A percentile compares a stretch with the other conserved stretches of the same genome.
These are phyloP conservation scores for Artemisia tridentata DNA, from an alignment of 129 eudicot genomes.

Conservation along the genomic window DNA sequence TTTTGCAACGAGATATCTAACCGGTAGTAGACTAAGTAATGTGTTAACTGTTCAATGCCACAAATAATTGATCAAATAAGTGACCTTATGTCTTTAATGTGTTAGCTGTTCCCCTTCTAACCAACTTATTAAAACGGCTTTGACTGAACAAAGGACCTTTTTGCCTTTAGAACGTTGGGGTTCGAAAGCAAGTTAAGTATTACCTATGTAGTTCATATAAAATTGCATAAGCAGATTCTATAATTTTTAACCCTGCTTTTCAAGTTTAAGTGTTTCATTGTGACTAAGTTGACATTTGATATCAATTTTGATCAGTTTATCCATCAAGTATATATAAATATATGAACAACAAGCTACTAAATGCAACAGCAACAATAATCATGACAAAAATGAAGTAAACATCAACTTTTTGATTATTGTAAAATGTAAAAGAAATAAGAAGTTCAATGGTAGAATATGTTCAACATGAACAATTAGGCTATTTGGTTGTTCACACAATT, in stretches of 20 bases:
- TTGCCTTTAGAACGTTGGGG: no score
- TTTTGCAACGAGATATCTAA: no score
- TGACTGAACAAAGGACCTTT: no score
- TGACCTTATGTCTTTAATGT: no score
- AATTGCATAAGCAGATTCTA: not conserved
- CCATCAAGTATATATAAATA: no score
- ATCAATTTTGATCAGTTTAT: not conserved
- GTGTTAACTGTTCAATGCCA: no score
- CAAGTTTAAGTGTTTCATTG: not conserved
- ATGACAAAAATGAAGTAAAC: not conserved
- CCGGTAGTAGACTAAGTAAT: no score
- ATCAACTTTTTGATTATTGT: constrained; percentile 29
- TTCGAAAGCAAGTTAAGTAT: no score
- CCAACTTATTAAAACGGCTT: no score
- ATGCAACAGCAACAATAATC: not conserved
- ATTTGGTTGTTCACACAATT: constrained; percentile 32
- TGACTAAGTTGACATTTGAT: not conserved
- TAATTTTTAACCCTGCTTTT: not conserved
- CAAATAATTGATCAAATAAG: no score
- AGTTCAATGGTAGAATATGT: constrained; percentile 34
- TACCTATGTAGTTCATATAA: no score
- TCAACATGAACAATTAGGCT: constrained; percentile 35
- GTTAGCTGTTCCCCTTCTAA: no score
- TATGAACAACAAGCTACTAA: not conserved
- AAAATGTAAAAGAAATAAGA: constrained; percentile 23